Evolutionary conservation across 345 rosid species (phyloP).

Genomic region (Eucalyptus victrix): DNA sequence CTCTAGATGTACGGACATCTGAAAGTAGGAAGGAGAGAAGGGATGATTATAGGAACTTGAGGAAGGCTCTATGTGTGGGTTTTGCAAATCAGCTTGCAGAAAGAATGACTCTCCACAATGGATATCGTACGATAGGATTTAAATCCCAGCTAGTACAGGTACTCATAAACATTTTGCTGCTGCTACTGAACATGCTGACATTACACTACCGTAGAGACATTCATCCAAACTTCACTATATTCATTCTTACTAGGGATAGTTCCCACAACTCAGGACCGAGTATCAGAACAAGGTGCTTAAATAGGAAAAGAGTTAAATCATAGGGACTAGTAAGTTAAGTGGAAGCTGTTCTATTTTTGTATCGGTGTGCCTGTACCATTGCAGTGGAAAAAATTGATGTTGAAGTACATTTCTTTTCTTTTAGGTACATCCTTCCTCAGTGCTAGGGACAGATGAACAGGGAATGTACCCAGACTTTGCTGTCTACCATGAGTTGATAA

Average conservation of each 20-base stretch:
- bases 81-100: conserved; percentile 80
- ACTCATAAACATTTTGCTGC: neutral
- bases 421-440: conserved; percentile 87
- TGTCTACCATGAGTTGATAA: conserved; percentile 76
- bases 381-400: neutral
- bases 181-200: neutral
- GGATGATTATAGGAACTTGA: conserved; percentile 55
- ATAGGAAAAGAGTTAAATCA: neutral
- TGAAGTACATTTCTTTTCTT: neutral
- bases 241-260: neutral
- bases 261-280: neutral
- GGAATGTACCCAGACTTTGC: conserved; percentile 70
- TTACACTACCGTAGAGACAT: neutral
- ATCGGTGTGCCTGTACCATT: neutral
- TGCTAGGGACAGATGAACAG: conserved; percentile 46
- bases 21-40: conserved; percentile 31
- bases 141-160: conserved; percentile 88
- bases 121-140: conserved; percentile 67
- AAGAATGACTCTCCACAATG: conserved; percentile 87
- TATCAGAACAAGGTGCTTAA: neutral
- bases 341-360: neutral
- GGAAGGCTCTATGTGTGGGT: conserved; percentile 84
- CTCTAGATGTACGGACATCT: conserved; percentile 45
- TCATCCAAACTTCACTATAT: neutral
- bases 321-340: neutral